Evolutionary conservation across 768 basidiomycete genomes (phyloP).

Genomic region (Mycena vitilis): DNA sequence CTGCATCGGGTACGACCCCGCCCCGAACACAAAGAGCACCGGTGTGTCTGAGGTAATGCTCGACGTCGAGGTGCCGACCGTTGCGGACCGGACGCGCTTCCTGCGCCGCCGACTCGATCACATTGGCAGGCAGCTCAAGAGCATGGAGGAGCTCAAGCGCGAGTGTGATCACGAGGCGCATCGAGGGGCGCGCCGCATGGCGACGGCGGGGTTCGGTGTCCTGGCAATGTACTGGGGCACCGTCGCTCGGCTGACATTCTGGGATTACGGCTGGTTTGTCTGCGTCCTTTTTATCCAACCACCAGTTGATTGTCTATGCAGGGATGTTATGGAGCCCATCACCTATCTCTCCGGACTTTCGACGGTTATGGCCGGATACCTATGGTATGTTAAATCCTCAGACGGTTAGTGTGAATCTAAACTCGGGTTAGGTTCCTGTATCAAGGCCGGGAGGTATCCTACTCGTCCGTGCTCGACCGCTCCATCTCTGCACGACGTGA

Average conservation of each 20-base stretch:
- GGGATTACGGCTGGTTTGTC: conserved; percentile 66
- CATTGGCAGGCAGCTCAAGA: conserved; percentile 56
- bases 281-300: not conserved
- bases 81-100: conserved; percentile 70
- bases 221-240: conserved; percentile 73
- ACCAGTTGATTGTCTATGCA: conserved; percentile 22
- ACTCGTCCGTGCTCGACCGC: conserved; percentile 69
- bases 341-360: conserved; percentile 74
- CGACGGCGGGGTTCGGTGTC: conserved; percentile 67
- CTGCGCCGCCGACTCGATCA: conserved; percentile 58
- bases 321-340: conserved; percentile 78
- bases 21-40: conserved; percentile 14
- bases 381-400: conserved; percentile 55
- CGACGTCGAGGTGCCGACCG: conserved; percentile 70
- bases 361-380: conserved; percentile 70
- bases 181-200: conserved; percentile 66
- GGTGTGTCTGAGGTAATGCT: conserved; percentile 42
- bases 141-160: conserved; percentile 66
- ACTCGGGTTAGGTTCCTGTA: conserved; percentile 61
- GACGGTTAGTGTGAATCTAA: not conserved
- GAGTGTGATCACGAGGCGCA: conserved; percentile 68
- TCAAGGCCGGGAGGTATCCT: conserved; percentile 73
- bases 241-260: conserved; percentile 74
- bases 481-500: conserved; percentile 69
- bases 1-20: conserved; percentile 46